These are phyloP conservation scores for Alternaria ethzedia DNA, from an alignment of 2,329 filamentous ascomycete species.

Conservation along the genomic window DNA sequence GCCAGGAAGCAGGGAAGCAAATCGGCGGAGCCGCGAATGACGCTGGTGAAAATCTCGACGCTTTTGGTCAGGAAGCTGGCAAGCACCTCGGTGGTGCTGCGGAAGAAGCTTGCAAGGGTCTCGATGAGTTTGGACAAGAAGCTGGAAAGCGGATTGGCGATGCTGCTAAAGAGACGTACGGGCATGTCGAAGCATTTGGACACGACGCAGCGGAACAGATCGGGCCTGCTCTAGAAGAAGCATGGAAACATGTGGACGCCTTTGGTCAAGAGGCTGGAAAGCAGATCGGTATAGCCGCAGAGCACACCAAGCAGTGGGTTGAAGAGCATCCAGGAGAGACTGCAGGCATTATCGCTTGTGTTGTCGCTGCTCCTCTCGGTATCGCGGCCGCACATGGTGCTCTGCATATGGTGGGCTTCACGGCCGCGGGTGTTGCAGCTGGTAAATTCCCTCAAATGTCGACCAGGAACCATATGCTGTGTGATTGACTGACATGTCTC, in stretches of 20 bases:
- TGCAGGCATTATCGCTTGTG: constrained; percentile 9
- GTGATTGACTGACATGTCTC: background rate
- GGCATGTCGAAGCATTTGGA: constrained; percentile 4
- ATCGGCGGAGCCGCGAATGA: too few relatives aligned
- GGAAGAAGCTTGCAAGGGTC: too few relatives aligned
- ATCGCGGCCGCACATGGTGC: constrained; percentile 1
- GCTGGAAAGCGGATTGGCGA: background rate
- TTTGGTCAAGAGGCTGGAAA: constrained; percentile 11
- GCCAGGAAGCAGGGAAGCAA: too few relatives aligned
- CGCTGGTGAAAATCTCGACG: too few relatives aligned
- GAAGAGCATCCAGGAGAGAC: constrained; percentile 13
- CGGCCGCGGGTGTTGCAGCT: constrained; percentile 10
- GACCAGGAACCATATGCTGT: too few relatives aligned
- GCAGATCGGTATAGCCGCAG: background rate
- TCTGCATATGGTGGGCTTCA: constrained; percentile 16
- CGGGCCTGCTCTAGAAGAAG: constrained; percentile 1
- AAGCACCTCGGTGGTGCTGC: too few relatives aligned
- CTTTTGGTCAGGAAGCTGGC: too few relatives aligned
- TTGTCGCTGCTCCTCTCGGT: constrained; percentile 11
- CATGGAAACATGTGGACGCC: constrained; percentile 7
- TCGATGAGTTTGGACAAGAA: too few relatives aligned
- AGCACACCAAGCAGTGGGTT: constrained; percentile 15
- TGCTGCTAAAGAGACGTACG: background rate
- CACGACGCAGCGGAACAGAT: constrained; percentile 1
- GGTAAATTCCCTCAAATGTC: too few relatives aligned